Percentiles rank a stretch among this genome's conserved stretches.
Conservation (phyloP, 805 yeast genomes). For the Saturnispora galanensis region DNA sequence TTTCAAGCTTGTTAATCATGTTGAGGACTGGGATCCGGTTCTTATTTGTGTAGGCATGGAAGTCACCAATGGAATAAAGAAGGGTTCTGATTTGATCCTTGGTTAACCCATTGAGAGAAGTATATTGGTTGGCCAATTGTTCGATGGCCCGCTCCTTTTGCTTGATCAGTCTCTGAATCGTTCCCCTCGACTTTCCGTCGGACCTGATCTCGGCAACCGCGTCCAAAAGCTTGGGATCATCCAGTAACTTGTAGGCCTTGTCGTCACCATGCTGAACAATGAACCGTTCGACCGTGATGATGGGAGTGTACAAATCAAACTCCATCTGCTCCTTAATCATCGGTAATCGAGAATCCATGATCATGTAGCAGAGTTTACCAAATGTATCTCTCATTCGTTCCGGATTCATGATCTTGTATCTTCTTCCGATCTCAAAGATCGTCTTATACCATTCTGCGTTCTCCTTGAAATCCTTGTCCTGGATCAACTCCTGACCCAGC, state of each 20-base stretch:
- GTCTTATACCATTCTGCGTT: conserved; percentile 65
- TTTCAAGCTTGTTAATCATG: conserved; percentile 46
- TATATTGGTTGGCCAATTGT: conserved; percentile 40
- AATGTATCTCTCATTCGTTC: conserved; percentile 70
- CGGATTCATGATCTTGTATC: conserved; percentile 79
- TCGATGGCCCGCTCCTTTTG: conserved; percentile 65
- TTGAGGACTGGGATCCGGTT: conserved; percentile 59
- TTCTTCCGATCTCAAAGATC: conserved; percentile 67
- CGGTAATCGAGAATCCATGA: conserved; percentile 72
- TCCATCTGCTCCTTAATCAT: conserved; percentile 64
- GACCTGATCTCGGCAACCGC: conserved; percentile 65
- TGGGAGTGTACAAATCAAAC: conserved; percentile 65
- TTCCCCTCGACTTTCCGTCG: conserved; percentile 41
- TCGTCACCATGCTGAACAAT: conserved; percentile 20
- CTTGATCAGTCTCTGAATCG: conserved; percentile 50
- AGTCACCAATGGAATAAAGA: conserved; percentile 70
- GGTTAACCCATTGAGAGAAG: conserved; percentile 30
- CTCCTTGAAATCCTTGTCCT: conserved; percentile 56
- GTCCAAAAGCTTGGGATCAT: conserved; percentile 46
- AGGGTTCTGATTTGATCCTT: conserved; percentile 63
- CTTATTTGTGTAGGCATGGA: conserved; percentile 59
- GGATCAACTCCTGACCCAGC: conserved; percentile 52
- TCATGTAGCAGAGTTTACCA: conserved; percentile 75
- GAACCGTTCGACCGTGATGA: conserved; percentile 44
- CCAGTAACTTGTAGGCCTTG: conserved; percentile 34